phyloP scores from a whole-genome alignment of 1,284 basidiomycete genomes.

The Gomphus bonarii region DNA sequence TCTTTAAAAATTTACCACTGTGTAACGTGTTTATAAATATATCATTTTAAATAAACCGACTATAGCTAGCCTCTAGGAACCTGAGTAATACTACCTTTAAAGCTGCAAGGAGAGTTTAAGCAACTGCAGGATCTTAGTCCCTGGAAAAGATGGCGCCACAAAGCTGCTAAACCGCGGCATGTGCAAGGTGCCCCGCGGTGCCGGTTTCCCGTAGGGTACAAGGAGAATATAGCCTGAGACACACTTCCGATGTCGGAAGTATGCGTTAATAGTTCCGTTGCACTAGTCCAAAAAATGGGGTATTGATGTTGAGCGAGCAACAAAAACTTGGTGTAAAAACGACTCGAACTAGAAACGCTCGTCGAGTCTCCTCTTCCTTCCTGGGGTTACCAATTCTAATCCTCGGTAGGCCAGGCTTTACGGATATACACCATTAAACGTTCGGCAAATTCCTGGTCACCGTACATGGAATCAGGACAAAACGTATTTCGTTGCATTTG shows the following conservation, averaged over 20 bases:
- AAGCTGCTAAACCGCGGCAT: neutral
- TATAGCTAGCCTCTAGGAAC: too few relatives aligned
- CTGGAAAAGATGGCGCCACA: constrained; percentile 2
- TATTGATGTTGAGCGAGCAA: neutral
- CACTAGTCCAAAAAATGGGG: neutral
- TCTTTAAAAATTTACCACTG: too few relatives aligned
- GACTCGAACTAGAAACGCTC: neutral
- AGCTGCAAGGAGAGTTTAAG: neutral
- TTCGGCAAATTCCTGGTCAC: neutral
- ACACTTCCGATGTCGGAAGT: constrained; percentile 6
- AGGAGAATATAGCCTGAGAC: neutral
- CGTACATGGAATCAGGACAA: neutral
- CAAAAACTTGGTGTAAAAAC: neutral
- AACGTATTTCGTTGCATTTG: neutral
- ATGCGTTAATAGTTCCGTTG: neutral
- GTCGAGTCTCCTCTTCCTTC: neutral
- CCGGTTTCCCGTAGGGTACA: neutral
- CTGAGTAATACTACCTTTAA: too few relatives aligned
- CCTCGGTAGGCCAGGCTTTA: neutral
- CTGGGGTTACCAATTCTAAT: neutral
- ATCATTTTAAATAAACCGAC: too few relatives aligned
- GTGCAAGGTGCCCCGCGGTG: neutral
- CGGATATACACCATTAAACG: neutral
- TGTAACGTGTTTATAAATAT: too few relatives aligned
- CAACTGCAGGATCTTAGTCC: neutral